Evolutionary conservation across 108 stramenopile genomes (phyloP).

Genomic region (Mediolabrus comicus): DNA sequence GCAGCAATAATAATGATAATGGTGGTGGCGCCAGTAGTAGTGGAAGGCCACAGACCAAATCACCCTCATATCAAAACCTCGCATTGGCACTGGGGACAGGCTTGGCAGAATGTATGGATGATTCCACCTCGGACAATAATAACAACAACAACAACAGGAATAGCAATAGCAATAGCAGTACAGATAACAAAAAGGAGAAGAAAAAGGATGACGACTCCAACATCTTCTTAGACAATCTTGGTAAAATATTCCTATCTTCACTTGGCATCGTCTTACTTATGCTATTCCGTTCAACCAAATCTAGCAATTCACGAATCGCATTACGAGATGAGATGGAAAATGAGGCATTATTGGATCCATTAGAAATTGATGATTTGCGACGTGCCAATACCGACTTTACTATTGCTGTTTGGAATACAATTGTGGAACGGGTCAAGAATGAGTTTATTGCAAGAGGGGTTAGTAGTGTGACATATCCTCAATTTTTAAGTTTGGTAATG

Average conservation of each 20-base stretch:
- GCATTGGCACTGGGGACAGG: conserved; percentile 72
- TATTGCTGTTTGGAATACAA: conserved; percentile 46
- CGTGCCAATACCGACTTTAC: conserved; percentile 71
- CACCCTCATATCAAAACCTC: conserved; percentile 71
- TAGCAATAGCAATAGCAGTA: conserved; percentile 5
- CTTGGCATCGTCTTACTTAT: conserved; percentile 63
- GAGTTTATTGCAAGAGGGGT: conserved; percentile 16
- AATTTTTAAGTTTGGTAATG: conserved; percentile 57
- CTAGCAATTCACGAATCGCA: conserved; percentile 49
- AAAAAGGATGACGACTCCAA: conserved; percentile 58
- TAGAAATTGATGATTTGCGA: conserved; percentile 85
- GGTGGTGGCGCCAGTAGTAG: not conserved
- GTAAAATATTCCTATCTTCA: conserved; percentile 58
- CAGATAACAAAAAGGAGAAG: conserved; percentile 14
- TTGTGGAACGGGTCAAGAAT: conserved; percentile 41
- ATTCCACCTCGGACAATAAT: conserved; percentile 12
- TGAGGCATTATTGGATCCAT: conserved; percentile 63
- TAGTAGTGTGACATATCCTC: conserved; percentile 50
- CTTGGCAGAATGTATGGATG: conserved; percentile 83
- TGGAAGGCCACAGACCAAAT: conserved; percentile 4
- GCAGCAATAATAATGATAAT: not conserved
- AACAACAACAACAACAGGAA: conserved; percentile 12
- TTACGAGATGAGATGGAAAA: conserved; percentile 69
- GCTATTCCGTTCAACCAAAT: conserved; percentile 62
- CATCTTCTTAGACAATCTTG: conserved; percentile 86